Evolutionary conservation across 2,329 filamentous ascomycete genomes (phyloP), one percentile per base, ranked within the genome.

Genomic region (Penicillium sp.): DNA sequence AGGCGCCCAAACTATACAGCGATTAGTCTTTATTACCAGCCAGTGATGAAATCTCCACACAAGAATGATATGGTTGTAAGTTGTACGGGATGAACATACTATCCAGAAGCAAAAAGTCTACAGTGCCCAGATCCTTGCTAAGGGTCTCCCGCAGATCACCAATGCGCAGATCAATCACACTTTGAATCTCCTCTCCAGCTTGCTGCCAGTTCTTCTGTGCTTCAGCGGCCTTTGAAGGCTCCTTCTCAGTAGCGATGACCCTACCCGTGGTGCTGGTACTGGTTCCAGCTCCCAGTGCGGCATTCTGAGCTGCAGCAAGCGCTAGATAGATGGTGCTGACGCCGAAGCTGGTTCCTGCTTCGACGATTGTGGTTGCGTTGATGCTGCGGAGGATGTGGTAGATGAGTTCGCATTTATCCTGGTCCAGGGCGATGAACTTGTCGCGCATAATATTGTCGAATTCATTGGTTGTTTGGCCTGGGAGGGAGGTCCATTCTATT

Each of bases 241-340:
- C 85, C 26, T 85, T 81, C 69, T 88, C 85, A 0, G 85, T 88
- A 0, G 79, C 85, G 64, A 87, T 82, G 0, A 88, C 84, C 39
- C 63, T 77, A 0, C 78, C 81, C 10, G 26, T 27, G 24, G 42
- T 4, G 13, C 21, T 45, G 14, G 42, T 9, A 14, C 21, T 37
- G 14, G 13, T 7, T 7, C 48, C 27, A 29, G 29, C 31, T 14
- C 44, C 35, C 0, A 33, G 33, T 1, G 52, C 47, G 0, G 73
- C 74, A 56, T 82, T 86, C 54, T 82, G 76, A 0, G 76, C 76
- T 0, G 83, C 82, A 0, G 84, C 85, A 2, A 87, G 73, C 0
- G 84, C 83, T 2, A 87, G 77, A 57, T 87, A 88, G 45, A 87
- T 84, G 0, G 85, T 87, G 55, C 81, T 84, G 1, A 88, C 79